Conservation (phyloP, 371 early-diverging fungal species). For the Mucor irregularis region DNA sequence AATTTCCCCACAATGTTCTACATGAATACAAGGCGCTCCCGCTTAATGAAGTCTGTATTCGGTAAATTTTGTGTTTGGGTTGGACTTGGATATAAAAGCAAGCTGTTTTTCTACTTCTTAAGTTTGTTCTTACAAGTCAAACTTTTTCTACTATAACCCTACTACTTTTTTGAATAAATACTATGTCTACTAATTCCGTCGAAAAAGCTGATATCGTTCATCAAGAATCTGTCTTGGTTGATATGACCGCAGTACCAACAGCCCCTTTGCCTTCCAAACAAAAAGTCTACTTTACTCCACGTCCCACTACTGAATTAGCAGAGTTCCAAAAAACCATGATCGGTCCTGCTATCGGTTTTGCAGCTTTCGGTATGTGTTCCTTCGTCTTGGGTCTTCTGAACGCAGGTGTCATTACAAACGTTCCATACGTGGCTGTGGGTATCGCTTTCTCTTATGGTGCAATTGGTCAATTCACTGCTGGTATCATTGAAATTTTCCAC, state of each 20-base stretch:
- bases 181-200: constrained; percentile 2
- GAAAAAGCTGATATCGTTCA: constrained; percentile 11
- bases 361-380: constrained; percentile 29
- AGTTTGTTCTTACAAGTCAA: neutral
- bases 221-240: constrained; percentile 13
- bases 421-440: constrained; percentile 34
- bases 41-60: too few species aligned
- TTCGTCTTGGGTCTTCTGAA: constrained; percentile 33
- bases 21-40: neutral
- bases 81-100: too few species aligned
- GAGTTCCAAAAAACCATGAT: constrained; percentile 18
- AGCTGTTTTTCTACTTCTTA: neutral
- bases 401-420: constrained; percentile 19
- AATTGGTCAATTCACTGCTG: constrained; percentile 29
- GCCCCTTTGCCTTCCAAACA: neutral
- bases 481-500: constrained; percentile 23
- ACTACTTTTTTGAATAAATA: too few species aligned
- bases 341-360: constrained; percentile 30
- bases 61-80: too few species aligned
- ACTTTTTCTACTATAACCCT: neutral
- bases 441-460: constrained; percentile 26
- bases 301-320: constrained; percentile 8
- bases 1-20: neutral
- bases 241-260: too few species aligned
- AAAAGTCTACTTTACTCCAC: neutral